Base-by-base conservation (phyloP, 352 stramenopile genomes). In the Globisporangium sylvaticum region DNA sequence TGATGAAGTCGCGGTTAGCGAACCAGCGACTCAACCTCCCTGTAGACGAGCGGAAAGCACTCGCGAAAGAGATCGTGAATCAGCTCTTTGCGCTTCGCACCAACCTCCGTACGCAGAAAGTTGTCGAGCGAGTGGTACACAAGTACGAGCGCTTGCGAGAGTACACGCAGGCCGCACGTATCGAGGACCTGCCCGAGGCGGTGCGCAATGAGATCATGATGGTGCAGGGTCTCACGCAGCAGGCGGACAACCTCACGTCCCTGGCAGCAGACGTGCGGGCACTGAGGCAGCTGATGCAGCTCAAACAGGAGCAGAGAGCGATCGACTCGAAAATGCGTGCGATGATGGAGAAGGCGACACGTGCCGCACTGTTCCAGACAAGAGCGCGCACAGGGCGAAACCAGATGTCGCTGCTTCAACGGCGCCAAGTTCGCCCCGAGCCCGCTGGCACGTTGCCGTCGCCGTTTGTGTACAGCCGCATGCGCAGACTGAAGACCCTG, bases 401-500 rank as follows among this genome's bases (percentile, higher is more conserved):
- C 66, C 79, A 92, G 50, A 31, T 72, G 7, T 88, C 80, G 27
- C 56, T 81, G 31, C 55, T 95, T 22, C 67, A 73, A 64, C 76
- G 84, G 4, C 67, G 84, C 34, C 81, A 95, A 61, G 61, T 90
- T 20, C 71, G 46, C n/a, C 82, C 71, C 22, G 69, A 68, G 3
- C 59, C 71, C 22, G 39, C 72, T 7, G 65, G 63, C 7, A 62
- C 75, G 9, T 68, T 91, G 1, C 83, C 83, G 8, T 80, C 84
- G 6, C 58, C 75, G 20, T 85, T 90, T 58, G 73, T 93, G 32
- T 96, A 96, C 65, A 93, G 86, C 53, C 77, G 88, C 12, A 87
- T 93, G 37, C 82, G 87, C 0, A 75, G 83, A 1, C 70, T 96
- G 37, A 96, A 96, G 69, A 94, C 88, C 8, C 66, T 99, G 9